phyloP scores from a whole-genome alignment of 441 rosid species.

The Arabidopsis lyrata region DNA sequence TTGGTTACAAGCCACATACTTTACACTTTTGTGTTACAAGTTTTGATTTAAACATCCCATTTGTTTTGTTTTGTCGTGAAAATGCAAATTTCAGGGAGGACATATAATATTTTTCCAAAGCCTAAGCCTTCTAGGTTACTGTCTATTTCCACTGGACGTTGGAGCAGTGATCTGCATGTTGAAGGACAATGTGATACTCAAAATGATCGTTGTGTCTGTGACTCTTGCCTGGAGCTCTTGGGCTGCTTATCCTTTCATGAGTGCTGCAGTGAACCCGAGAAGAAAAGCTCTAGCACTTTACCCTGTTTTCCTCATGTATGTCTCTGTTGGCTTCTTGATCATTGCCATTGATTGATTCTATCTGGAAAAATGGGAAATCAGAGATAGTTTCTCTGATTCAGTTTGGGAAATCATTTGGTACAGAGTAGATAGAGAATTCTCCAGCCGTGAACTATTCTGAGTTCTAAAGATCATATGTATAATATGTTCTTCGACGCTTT shows the following conservation, averaged over 20 bases:
- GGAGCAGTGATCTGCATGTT: constrained; percentile 90
- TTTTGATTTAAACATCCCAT: constrained; percentile 17
- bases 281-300: constrained; percentile 94
- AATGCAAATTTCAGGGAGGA: constrained; percentile 69
- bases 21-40: not conserved
- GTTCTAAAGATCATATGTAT: constrained; percentile 41
- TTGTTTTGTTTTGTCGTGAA: too few relatives aligned
- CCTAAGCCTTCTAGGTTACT: constrained; percentile 86
- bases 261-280: constrained; percentile 85
- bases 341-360: constrained; percentile 75
- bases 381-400: constrained; percentile 23
- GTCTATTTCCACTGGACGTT: constrained; percentile 90
- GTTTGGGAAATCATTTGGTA: constrained; percentile 30
- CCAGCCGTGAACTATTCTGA: constrained; percentile 32
- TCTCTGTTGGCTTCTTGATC: constrained; percentile 91
- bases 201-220: constrained; percentile 74
- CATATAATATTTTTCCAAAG: constrained; percentile 96
- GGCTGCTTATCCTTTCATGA: constrained; percentile 99
- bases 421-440: constrained; percentile 46
- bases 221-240: constrained; percentile 98
- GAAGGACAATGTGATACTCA: constrained; percentile 79
- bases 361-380: constrained; percentile 10
- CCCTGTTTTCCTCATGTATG: constrained; percentile 94
- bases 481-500: constrained; percentile 27
- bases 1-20: not conserved